phyloP scores from a whole-genome alignment of 768 basidiomycete genomes.

The Plicaturopsis crispa region DNA sequence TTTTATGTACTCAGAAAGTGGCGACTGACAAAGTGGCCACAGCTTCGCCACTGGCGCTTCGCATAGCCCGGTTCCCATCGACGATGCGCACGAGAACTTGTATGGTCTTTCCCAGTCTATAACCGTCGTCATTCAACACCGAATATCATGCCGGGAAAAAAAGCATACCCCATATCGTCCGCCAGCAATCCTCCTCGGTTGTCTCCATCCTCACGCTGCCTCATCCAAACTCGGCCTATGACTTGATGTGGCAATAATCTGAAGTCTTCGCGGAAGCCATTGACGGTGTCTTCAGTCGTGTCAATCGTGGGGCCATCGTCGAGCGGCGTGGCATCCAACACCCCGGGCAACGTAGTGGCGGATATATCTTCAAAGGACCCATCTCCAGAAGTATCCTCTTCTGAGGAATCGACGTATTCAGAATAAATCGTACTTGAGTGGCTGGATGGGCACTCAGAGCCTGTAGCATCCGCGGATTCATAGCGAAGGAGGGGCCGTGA shows the following conservation, averaged over 20 bases:
- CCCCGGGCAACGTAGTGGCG: no score
- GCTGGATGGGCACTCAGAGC: no score
- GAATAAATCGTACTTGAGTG: no score
- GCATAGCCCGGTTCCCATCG: conserved; percentile 64
- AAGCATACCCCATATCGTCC: conserved; percentile 80
- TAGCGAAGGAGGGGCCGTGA: no score
- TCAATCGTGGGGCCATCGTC: no score
- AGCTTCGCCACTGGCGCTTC: conserved; percentile 65
- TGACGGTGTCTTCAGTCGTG: conserved; percentile 61
- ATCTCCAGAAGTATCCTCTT: no score
- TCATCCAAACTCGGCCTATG: conserved; percentile 83
- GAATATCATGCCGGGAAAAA: conserved; percentile 1
- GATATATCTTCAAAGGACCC: no score
- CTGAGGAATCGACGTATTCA: no score
- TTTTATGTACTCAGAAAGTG: no score
- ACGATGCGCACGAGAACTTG: conserved; percentile 85
- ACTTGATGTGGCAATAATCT: conserved; percentile 83
- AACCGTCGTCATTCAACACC: no score
- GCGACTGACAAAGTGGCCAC: conserved; percentile 58
- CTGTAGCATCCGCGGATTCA: no score
- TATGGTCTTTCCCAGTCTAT: conserved; percentile 81
- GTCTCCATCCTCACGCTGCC: conserved; percentile 70
- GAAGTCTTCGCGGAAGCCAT: conserved; percentile 69
- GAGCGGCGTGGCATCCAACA: no score
- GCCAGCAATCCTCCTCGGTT: conserved; percentile 84